Conservation (phyloP, 202 grass and related monocot genomes). For the Panicum virgatum region DNA sequence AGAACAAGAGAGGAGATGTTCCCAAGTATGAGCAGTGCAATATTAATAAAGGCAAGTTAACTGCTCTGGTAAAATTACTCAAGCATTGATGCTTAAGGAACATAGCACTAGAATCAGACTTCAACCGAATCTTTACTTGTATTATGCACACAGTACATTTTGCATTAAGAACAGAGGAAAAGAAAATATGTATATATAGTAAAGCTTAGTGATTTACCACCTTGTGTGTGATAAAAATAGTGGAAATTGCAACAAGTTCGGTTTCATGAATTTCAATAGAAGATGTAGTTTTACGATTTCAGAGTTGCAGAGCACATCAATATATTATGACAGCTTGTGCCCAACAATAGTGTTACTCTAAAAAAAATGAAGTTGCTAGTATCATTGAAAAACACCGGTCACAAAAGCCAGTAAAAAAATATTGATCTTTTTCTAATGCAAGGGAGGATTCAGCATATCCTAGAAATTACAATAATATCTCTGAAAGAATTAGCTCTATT, state of each 20-base stretch:
- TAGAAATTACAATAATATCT: constrained; percentile 12
- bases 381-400: not conserved
- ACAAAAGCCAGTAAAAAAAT: not conserved
- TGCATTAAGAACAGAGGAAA: not conserved
- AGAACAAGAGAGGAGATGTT: not conserved
- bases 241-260: not conserved
- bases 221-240: not conserved
- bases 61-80: not conserved
- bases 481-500: not conserved
- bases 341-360: not conserved
- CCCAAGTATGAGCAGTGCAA: constrained; percentile 5
- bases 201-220: not conserved
- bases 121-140: not conserved
- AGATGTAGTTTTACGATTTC: not conserved
- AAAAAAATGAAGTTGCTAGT: not conserved
- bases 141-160: not conserved
- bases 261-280: not conserved
- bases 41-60: not conserved
- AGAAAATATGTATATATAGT: not conserved
- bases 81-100: not conserved
- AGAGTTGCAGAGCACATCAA: not conserved
- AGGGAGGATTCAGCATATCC: not conserved
- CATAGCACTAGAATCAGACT: not conserved
- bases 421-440: constrained; percentile 14
- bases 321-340: not conserved